Percentiles rank a stretch among this genome's conserved stretches.
Evolutionary conservation across 352 stramenopile species (phyloP).

Genomic region (Phytophthora macrochlamydospora): DNA sequence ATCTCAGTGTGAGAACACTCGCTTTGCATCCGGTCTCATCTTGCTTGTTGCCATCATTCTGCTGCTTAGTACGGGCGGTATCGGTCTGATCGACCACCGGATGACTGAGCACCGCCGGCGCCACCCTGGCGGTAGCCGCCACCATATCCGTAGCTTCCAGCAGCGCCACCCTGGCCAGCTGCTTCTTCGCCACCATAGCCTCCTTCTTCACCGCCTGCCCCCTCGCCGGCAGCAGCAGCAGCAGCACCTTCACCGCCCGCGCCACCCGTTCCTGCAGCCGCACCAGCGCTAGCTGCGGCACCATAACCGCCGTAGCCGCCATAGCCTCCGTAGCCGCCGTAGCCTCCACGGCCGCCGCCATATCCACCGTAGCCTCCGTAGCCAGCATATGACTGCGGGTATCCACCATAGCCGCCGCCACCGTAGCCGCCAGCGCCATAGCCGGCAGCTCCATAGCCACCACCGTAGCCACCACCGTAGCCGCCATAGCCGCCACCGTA

Average conservation of each 20-base stretch:
- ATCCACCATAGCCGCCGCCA: conserved; percentile 38
- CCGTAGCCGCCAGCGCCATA: conserved; percentile 30
- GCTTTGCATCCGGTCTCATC: neutral
- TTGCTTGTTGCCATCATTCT: conserved; percentile 13
- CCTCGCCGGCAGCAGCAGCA: neutral
- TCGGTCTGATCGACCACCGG: conserved; percentile 72
- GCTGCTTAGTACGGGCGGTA: conserved; percentile 82
- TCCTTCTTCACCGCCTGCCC: conserved; percentile 33
- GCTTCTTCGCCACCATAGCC: conserved; percentile 13
- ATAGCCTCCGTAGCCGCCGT: conserved; percentile 28
- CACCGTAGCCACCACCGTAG: conserved; percentile 21
- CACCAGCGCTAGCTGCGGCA: conserved; percentile 30
- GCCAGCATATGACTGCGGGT: conserved; percentile 39
- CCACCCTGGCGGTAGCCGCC: conserved; percentile 61
- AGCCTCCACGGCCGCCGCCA: conserved; percentile 38
- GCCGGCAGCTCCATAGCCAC: conserved; percentile 13
- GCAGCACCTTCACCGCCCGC: conserved; percentile 3
- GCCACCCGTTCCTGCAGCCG: conserved; percentile 15
- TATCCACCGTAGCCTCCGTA: conserved; percentile 54
- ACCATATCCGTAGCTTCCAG: conserved; percentile 44
- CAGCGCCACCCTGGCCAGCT: conserved; percentile 23
- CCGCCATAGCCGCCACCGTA: conserved; percentile 40
- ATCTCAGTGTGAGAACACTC: too few species aligned
- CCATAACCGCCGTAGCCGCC: conserved; percentile 52
- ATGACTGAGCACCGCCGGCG: conserved; percentile 47